Evolutionary conservation across 768 basidiomycete genomes (phyloP).

Genomic region (Cyclocybe aegerita): DNA sequence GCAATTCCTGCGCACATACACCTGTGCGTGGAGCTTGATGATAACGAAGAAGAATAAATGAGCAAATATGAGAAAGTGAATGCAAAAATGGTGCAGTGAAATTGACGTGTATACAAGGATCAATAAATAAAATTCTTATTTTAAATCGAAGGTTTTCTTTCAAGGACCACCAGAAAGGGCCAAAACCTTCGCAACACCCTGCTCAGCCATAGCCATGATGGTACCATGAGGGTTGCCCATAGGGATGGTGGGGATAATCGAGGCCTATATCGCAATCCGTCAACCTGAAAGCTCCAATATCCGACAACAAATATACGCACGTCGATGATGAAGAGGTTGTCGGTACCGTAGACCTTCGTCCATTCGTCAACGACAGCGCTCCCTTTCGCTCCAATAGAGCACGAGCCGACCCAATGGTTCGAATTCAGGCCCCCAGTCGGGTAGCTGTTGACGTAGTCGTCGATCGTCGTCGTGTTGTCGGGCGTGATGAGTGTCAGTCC

Average conservation of each 20-base stretch:
- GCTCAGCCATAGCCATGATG: conserved; percentile 59
- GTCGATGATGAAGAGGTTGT: conserved; percentile 56
- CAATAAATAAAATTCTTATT: neutral
- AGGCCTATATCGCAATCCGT: too few species aligned
- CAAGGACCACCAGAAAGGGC: conserved; percentile 50
- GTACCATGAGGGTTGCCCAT: conserved; percentile 58
- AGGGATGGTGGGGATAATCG: conserved; percentile 46
- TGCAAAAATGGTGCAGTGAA: too few species aligned
- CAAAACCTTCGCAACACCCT: conserved; percentile 55
- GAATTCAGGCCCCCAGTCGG: conserved; percentile 43
- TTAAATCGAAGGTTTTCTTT: neutral
- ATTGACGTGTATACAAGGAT: neutral
- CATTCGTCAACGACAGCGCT: conserved; percentile 54
- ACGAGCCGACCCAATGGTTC: conserved; percentile 66
- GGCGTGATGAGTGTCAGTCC: conserved; percentile 58
- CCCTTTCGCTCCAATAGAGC: conserved; percentile 40
- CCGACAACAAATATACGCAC: conserved; percentile 24
- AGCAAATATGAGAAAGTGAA: too few species aligned
- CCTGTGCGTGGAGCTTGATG: too few species aligned
- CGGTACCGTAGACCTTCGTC: conserved; percentile 49
- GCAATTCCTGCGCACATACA: too few species aligned
- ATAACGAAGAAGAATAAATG: too few species aligned
- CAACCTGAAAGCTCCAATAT: too few species aligned
- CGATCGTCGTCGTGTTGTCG: conserved; percentile 55
- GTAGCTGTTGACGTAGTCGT: conserved; percentile 47